Conservation (phyloP, 352 stramenopile genomes). For the Aphanomyces astaci region DNA sequence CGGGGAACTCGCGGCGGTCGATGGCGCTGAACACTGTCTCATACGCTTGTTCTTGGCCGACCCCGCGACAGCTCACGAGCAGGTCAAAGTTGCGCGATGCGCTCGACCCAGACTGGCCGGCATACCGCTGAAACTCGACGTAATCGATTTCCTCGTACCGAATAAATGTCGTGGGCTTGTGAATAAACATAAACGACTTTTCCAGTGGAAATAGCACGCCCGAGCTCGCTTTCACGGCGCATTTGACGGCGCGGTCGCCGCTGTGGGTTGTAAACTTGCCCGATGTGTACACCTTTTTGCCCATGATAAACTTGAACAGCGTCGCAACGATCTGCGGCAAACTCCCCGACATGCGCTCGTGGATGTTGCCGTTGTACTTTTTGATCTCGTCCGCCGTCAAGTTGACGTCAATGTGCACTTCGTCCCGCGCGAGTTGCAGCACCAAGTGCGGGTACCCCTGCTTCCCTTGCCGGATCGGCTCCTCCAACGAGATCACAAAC, state of each 20-base stretch:
- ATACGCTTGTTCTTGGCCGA: slow-evolving; percentile 65
- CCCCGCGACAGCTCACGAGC: slow-evolving; percentile 86
- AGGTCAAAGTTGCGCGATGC: slow-evolving; percentile 95
- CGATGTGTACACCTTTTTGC: slow-evolving; percentile 97
- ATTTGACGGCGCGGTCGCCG: slow-evolving; percentile 84
- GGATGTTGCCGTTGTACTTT: slow-evolving; percentile 95
- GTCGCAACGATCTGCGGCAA: slow-evolving; percentile 98
- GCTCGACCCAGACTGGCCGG: slow-evolving; percentile 73
- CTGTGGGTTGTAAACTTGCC: slow-evolving; percentile 85
- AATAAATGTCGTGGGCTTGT: slow-evolving; percentile 98
- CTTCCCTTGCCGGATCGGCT: slow-evolving; percentile 98
- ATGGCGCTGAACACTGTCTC: slow-evolving; percentile 96
- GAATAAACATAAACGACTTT: slow-evolving; percentile 99
- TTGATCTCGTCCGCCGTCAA: slow-evolving; percentile 95
- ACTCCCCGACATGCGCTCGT: slow-evolving; percentile 92
- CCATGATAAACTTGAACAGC: slow-evolving; percentile 94
- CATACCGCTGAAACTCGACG: slow-evolving; percentile 97
- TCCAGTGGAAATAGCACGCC: slow-evolving; percentile 96
- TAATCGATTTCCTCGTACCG: slow-evolving; percentile 98
- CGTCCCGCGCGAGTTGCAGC: slow-evolving; percentile 88
- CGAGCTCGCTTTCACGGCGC: slow-evolving; percentile 91
- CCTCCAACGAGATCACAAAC: slow-evolving; percentile 98
- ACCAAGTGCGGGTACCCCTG: slow-evolving; percentile 98
- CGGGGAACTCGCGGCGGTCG: slow-evolving; percentile 91
- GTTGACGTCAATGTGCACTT: slow-evolving; percentile 89